Evolutionary conservation across 257 asterid genomes (phyloP), one percentile per base, ranked within the genome.

Genomic region (Fraxinus cuspidata): DNA sequence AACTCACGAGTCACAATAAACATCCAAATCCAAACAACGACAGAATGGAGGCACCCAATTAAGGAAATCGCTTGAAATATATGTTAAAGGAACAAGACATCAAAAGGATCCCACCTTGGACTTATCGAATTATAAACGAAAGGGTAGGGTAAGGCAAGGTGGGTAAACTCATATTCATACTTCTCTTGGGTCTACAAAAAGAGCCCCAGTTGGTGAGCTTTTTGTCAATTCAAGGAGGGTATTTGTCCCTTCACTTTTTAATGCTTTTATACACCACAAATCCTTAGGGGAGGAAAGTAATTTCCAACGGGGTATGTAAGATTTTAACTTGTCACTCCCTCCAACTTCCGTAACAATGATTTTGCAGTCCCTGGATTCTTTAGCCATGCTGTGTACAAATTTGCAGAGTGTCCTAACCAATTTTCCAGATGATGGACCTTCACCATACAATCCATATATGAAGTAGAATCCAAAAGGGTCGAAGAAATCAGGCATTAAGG

Each of bases 161-260:
- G 6, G 69, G 35, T 63, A 25, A 63, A 63, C 69, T 63, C 12
- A 11, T 63, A 63, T 31, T 79, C 78, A 85, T 16, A 85, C 86
- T 80, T 85, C 88, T 67, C 88, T 85, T 32, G 88, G 88, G 86
- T 85, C 88, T 64, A 85, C 86, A 74, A 85, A 85, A 71, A 82
- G 83, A 27, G 80, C 40, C 10, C 77, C 74, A 69, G 65, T 34
- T 25, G 70, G 70, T 70, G 74, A 35, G 56, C 74, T 27, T 37
- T 77, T 74, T 7, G 79, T 68, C 72, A 82, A 71, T 34, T 82
- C 84, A n/a, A 28, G 18, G 3, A 79, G 40, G 51, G 64, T 58
- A 0, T 29, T 29, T 34, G 7, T 71, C 10, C 64, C 74, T 63
- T 80, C 79, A 28, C 60, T 47, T 56, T 77, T 85, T 34, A 85